Base-by-base conservation (phyloP, 441 rosid species). In the Metrosideros polymorpha region DNA sequence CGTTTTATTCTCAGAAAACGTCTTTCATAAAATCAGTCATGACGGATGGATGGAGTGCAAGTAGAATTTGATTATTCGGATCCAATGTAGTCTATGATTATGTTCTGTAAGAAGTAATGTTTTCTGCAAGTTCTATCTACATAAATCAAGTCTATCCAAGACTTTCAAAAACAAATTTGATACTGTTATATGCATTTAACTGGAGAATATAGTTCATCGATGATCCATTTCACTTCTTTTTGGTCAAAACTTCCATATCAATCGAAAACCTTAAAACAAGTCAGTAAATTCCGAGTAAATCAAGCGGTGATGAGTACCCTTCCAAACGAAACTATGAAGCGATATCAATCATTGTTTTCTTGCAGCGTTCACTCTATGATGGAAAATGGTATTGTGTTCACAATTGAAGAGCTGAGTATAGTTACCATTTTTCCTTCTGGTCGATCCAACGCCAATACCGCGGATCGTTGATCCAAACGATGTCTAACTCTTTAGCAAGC, bases 391-490 rank as follows among this genome's bases (percentile, higher is more conserved):
- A 3, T 2, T 63, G 6, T 32, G 43, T 63, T 32, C 24, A 61
- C 42, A 1, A 17, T n/a, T 82, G 56, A 27, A n/a, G 55, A 47
- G 54, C n/a, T 7, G 7, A 15, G 0, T 49, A 27, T n/a, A 49
- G 6, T 47, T 82, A 82, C 84, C 84, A 82, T 17, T 82, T 2
- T 17, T 82, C 56, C 25, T 29, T 29, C 14, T 49, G 4, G 14
- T 49, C 0, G 2, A 9, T 82, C 84, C 84, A 82, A 24, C 0
- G 15, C 56, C 84, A 82, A n/a, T 82, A 82, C 25, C 0, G 0
- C 17, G 22, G 0, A 0, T 18, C 0, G 0, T 50, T 1, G 3
- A 9, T 22, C 29, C 24, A 49, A 4, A 0, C 2, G 7, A 50
- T 79, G 19, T 4, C 3, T 4, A 82, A 25, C 35, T 9, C 24